Conservation (phyloP, 768 basidiomycete genomes). For the Sarcomyxa edulis region DNA sequence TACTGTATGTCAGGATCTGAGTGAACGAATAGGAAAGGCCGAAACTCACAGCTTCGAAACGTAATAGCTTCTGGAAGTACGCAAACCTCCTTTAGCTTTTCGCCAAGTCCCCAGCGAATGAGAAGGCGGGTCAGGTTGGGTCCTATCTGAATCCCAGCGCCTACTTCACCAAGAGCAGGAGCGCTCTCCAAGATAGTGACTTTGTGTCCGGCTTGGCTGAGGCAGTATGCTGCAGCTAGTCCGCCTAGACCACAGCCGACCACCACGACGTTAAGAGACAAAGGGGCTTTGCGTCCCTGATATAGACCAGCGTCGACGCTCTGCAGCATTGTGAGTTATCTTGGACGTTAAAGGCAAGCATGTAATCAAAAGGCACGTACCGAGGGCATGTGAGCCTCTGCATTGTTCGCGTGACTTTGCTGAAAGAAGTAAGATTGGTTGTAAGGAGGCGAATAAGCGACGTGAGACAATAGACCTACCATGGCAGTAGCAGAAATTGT, state of each 20-base stretch:
- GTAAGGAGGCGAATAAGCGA: no score
- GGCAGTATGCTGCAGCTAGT: conserved; percentile 36
- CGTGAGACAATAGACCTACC: no score
- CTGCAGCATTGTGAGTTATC: no score
- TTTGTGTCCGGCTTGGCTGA: conserved; percentile 41
- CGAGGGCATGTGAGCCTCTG: no score
- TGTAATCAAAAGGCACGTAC: no score
- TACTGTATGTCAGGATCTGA: conserved; percentile 6
- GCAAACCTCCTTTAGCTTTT: conserved; percentile 28
- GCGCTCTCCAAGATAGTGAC: conserved; percentile 45
- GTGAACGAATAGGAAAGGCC: neutral
- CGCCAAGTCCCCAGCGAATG: conserved; percentile 44
- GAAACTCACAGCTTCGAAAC: conserved; percentile 34
- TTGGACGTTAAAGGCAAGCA: no score
- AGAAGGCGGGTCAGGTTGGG: conserved; percentile 41
- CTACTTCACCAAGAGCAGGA: conserved; percentile 32
- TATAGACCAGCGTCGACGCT: no score
- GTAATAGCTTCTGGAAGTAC: conserved; percentile 34
- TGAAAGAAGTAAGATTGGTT: no score
- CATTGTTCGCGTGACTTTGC: no score
- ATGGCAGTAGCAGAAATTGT: no score
- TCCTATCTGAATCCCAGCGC: conserved; percentile 46
- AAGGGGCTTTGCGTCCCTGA: conserved; percentile 5
- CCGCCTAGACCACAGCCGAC: conserved; percentile 51
- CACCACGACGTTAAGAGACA: conserved; percentile 26